Base-by-base conservation (phyloP, 495 filamentous ascomycete genomes). In the Chaetomidium leptoderma region DNA sequence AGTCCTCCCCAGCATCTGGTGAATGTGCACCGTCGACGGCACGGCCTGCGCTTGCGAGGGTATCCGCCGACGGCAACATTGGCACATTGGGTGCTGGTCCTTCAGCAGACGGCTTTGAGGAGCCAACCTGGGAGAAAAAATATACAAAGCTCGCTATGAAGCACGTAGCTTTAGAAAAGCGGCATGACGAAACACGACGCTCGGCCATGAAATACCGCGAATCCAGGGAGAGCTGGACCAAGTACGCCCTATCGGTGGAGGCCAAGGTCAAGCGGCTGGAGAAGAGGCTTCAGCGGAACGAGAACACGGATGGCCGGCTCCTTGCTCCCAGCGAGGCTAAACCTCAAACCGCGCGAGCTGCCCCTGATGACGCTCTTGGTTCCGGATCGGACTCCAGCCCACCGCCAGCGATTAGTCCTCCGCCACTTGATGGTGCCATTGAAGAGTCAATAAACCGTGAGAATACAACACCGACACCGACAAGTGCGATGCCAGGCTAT, bases 141-240 rank as follows among this genome's bases (percentile, higher is more conserved):
- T 70, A 67, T 51, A 37, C 42, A 11, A 73, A 67, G 16, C 56
- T 76, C 0, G 49, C 52, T 3, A 60, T 65, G 33, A 63, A 54
- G 2, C 68, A 70, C 37, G 46, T 55, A 13, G 60, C 59, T 7
- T 19, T 74, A 29, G 42, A 64, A 47, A 47, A 48, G 30, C 72
- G 62, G 21, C 70, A 61, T 13, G 57, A 63, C 10, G 29, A 33
- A 23, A 61, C 42, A 16, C 36, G 33, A 10, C 17, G 55, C 7
- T 40, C 36, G 4, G 62, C 58, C 6, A 49, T 45, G 32, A 35
- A 48, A 39, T 27, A 60, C 17, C 57, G 54, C 5, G 57, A 58
- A 7, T 29, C 62, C n/a, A 57, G 58, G 13, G 48, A 65, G 8
- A 33, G 14, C n/a, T 76, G 72, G 72, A 50, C 55, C 6, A 58